Evolutionary conservation across 257 asterid species (phyloP).

Genomic region (Lithospermum erythrorhizon): DNA sequence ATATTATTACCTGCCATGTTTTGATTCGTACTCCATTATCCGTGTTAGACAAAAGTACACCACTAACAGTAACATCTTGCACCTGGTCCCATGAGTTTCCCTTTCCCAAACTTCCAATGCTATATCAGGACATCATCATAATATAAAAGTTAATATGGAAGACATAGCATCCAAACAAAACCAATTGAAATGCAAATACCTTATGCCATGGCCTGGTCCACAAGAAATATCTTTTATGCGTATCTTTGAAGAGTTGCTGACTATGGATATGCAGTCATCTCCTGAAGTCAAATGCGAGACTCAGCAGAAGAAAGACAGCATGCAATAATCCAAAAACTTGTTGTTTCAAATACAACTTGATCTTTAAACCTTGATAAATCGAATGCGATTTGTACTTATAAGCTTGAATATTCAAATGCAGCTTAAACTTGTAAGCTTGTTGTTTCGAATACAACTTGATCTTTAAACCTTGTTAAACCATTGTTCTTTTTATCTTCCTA

Average conservation of each 20-base stretch:
- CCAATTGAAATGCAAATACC: slow-evolving; percentile 26
- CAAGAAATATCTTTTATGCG: slow-evolving; percentile 39
- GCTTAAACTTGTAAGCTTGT: no score
- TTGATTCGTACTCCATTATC: slow-evolving; percentile 77
- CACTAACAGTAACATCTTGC: slow-evolving; percentile 44
- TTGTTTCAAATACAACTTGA: no score
- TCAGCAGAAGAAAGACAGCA: background rate
- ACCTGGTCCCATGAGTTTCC: slow-evolving; percentile 35
- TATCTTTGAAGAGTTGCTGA: slow-evolving; percentile 59
- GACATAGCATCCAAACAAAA: background rate
- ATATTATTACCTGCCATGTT: slow-evolving; percentile 66
- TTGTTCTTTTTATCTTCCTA: no score
- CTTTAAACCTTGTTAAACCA: no score
- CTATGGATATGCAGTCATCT: slow-evolving; percentile 90
- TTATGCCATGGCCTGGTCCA: slow-evolving; percentile 79
- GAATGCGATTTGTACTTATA: no score
- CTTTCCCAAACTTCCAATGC: slow-evolving; percentile 86
- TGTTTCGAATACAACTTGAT: no score
- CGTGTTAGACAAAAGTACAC: slow-evolving; percentile 38
- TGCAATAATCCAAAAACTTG: background rate
- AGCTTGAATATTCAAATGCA: no score
- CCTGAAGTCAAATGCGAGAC: slow-evolving; percentile 29
- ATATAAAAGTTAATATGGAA: background rate
- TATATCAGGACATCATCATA: slow-evolving; percentile 12
- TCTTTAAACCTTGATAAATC: no score